Evolutionary conservation across 345 rosid species (phyloP).

Genomic region (Corchorus capsularis): DNA sequence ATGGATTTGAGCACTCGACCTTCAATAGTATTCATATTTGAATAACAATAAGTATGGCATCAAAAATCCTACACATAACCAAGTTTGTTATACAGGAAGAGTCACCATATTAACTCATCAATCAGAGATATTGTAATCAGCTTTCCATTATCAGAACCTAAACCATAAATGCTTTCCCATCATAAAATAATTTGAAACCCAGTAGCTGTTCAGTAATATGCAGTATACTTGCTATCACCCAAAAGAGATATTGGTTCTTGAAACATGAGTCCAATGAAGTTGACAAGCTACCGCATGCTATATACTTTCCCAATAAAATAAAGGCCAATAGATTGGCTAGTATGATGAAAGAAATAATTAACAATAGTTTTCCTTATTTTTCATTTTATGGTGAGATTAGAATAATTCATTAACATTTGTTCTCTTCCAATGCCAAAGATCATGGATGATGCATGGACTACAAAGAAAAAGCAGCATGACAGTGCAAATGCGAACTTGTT

Average conservation of each 20-base stretch:
- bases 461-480: constrained; percentile 5
- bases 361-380: background rate
- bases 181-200: background rate
- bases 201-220: constrained; percentile 1
- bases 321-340: constrained; percentile 12
- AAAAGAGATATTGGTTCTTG: background rate
- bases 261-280: constrained; percentile 7
- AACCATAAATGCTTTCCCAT: background rate
- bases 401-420: background rate
- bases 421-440: background rate
- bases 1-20: constrained; percentile 98
- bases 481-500: constrained; percentile 7
- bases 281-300: background rate
- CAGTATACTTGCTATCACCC: background rate
- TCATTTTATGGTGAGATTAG: background rate
- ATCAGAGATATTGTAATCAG: background rate
- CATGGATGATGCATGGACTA: background rate
- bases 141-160: constrained; percentile 3
- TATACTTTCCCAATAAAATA: background rate
- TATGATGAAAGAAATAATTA: background rate
- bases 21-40: constrained; percentile 38
- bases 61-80: constrained; percentile 13
- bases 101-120: constrained; percentile 1
- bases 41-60: constrained; percentile 27
- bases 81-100: background rate